A percentile compares a stretch with the other conserved stretches of the same genome.
These are phyloP conservation scores for Linum usitatissimum DNA, from an alignment of 345 rosid genomes.

Conservation along the genomic window DNA sequence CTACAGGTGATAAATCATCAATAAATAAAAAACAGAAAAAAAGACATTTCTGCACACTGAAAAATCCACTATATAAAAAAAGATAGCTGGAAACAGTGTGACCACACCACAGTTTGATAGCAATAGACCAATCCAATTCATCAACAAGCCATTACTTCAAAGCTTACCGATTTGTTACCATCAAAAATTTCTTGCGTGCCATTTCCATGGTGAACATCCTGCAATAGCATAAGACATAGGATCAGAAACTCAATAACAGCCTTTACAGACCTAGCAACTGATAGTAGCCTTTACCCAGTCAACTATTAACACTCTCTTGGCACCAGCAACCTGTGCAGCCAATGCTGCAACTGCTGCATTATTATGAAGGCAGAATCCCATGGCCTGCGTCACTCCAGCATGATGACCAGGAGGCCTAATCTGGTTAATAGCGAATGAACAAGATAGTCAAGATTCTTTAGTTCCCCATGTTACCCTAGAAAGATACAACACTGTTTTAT, in stretches of 20 bases:
- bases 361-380: slow-evolving; percentile 99
- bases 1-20: slow-evolving; percentile 26
- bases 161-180: slow-evolving; percentile 70
- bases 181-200: slow-evolving; percentile 96
- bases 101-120: slow-evolving; percentile 7
- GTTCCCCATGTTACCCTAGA: background rate
- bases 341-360: slow-evolving; percentile 96
- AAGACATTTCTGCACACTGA: background rate
- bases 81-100: background rate
- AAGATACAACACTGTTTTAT: background rate
- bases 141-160: slow-evolving; percentile 6
- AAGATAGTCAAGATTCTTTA: background rate
- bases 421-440: slow-evolving; percentile 25
- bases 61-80: background rate
- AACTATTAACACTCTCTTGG: slow-evolving; percentile 81
- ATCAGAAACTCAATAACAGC: background rate
- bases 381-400: slow-evolving; percentile 84
- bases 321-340: slow-evolving; percentile 88
- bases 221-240: slow-evolving; percentile 11
- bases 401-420: slow-evolving; percentile 99
- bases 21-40: background rate
- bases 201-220: slow-evolving; percentile 99
- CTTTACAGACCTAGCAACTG: slow-evolving; percentile 10
- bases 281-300: slow-evolving; percentile 64
- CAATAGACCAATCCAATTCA: background rate